Conservation (phyloP, 306 rosid species). For the Lablab purpureus region DNA sequence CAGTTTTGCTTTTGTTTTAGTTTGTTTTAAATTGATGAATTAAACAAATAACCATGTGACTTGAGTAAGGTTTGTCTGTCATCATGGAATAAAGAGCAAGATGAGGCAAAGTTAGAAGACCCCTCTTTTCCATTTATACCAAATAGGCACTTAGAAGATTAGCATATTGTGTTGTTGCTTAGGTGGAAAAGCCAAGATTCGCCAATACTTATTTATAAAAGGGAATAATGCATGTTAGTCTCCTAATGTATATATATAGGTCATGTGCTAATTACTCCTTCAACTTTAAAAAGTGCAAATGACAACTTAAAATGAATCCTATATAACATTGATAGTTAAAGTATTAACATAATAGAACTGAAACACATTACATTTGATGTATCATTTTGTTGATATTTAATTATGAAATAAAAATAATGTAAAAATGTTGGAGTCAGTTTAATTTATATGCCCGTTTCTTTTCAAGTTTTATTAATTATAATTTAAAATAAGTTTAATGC, state of each 20-base stretch:
- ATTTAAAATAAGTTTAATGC: not conserved
- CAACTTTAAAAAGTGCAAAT: not conserved
- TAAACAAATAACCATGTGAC: slow-evolving; percentile 18
- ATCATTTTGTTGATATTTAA: not conserved
- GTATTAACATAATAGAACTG: not conserved
- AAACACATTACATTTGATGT: not conserved
- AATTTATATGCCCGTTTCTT: not conserved
- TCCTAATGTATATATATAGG: not conserved
- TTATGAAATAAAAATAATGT: not conserved
- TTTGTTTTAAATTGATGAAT: not conserved
- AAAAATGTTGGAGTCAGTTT: not conserved
- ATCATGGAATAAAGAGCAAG: slow-evolving; percentile 27
- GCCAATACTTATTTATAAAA: not conserved
- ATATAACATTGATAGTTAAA: not conserved
- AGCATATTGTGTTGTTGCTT: slow-evolving; percentile 29
- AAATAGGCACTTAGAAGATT: slow-evolving; percentile 27
- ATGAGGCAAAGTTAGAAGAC: not conserved
- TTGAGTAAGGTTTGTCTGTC: slow-evolving; percentile 24
- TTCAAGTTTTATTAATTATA: not conserved
- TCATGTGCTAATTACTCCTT: not conserved
- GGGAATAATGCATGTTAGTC: not conserved
- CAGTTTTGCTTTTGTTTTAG: not conserved
- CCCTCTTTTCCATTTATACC: slow-evolving; percentile 30
- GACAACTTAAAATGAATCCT: not conserved
- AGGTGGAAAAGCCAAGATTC: slow-evolving; percentile 23